Evolutionary conservation across 1,284 basidiomycete genomes (phyloP).

Genomic region (Xerocomus amazonicus): DNA sequence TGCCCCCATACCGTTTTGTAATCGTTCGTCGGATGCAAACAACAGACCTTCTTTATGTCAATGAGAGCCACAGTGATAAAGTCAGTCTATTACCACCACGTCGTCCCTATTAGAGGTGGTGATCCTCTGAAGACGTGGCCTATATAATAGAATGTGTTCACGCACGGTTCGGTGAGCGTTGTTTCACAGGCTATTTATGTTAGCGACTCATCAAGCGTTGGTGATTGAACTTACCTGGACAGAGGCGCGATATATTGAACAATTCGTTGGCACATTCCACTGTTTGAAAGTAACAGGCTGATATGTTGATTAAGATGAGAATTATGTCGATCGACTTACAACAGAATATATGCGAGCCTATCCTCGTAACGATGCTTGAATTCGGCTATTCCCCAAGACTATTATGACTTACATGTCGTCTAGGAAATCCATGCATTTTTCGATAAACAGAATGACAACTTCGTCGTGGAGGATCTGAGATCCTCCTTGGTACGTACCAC

Average conservation of each 20-base stretch:
- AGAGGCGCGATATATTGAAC: conserved; percentile 70
- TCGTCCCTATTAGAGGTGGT: conserved; percentile 58
- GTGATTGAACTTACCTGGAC: conserved; percentile 51
- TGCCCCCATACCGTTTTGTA: conserved; percentile 71
- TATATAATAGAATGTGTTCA: conserved; percentile 1
- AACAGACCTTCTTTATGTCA: conserved; percentile 54
- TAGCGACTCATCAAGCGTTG: conserved; percentile 5
- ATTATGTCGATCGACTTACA: conserved; percentile 41
- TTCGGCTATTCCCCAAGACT: conserved; percentile 15
- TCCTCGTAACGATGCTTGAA: conserved; percentile 6
- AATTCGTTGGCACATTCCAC: conserved; percentile 82
- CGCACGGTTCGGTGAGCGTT: conserved; percentile 70
- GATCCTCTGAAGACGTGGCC: conserved; percentile 3
- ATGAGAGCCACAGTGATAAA: background rate
- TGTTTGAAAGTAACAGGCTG: conserved; percentile 29
- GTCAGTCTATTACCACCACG: conserved; percentile 56
- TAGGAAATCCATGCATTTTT: conserved; percentile 8
- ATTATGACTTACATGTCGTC: conserved; percentile 47
- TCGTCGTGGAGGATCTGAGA: conserved; percentile 30
- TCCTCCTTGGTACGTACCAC: conserved; percentile 50
- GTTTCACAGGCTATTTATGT: conserved; percentile 67
- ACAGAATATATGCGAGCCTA: conserved; percentile 81
- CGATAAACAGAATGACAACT: background rate
- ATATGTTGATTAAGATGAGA: background rate
- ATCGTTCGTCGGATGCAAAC: conserved; percentile 77